Conservation (phyloP, 139 green algal species). For the Coelastrella sp. region DNA sequence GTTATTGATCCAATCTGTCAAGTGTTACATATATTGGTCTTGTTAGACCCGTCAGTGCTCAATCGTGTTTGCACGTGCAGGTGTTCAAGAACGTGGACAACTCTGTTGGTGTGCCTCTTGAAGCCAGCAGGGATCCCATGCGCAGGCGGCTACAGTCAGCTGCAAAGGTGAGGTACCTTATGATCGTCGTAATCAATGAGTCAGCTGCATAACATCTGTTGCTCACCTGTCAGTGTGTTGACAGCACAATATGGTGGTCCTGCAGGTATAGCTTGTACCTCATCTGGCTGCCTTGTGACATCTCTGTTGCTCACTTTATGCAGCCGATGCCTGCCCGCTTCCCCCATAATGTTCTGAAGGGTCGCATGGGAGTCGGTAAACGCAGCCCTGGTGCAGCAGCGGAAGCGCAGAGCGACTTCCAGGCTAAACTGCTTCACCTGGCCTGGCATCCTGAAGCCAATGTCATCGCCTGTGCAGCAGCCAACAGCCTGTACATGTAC, state of each 20-base stretch:
- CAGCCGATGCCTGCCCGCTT: slow-evolving; percentile 9
- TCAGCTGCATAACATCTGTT: not conserved
- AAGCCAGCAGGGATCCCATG: slow-evolving; percentile 84
- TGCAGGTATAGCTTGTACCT: not conserved
- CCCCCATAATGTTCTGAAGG: slow-evolving; percentile 41
- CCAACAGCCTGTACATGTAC: slow-evolving; percentile 96
- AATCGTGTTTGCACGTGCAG: not conserved
- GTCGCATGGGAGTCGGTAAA: slow-evolving; percentile 47
- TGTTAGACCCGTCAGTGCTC: not conserved
- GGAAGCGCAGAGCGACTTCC: slow-evolving; percentile 73
- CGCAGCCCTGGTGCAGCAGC: slow-evolving; percentile 45
- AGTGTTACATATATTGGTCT: not conserved
- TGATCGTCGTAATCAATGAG: no score
- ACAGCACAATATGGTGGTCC: not conserved
- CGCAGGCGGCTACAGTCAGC: slow-evolving; percentile 70
- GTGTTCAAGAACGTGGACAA: slow-evolving; percentile 29
- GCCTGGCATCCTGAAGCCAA: slow-evolving; percentile 95
- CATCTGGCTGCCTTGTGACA: no score
- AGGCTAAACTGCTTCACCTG: slow-evolving; percentile 94
- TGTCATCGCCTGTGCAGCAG: slow-evolving; percentile 91
- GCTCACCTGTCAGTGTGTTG: not conserved
- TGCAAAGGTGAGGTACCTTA: not conserved
- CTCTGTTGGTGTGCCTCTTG: slow-evolving; percentile 62
- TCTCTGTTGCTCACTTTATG: not conserved
- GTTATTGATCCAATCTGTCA: no score